Evolutionary conservation across 768 basidiomycete species (phyloP), one percentile per base, ranked within the genome.

Genomic region (Amanita molliuscula): DNA sequence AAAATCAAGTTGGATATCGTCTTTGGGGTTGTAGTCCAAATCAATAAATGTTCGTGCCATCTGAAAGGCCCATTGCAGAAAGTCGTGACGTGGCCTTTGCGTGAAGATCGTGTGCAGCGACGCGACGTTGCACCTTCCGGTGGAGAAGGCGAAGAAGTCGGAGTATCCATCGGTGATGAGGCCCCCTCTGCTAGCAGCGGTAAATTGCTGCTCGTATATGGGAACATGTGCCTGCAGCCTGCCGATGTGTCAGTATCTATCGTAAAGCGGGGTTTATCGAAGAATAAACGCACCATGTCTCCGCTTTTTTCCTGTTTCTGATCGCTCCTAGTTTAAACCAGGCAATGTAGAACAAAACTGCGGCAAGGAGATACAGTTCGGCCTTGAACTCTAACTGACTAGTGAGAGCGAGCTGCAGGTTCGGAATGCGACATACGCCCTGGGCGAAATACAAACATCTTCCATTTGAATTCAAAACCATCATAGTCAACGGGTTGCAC

Each of bases 111-210:
- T 81, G 71, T 95, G 92, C 47, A 93, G 72, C 26, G 84, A 86
- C 23, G 77, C 68, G 49, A 92, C 61, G 55, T 79, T 81, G 52
- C 86, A 84, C 53, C 93, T 72, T 48, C 93, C 93, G 2, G 91
- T 92, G 36, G 89, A 89, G 67, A 87, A 96, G 61, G 75, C 74
- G 70, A 90, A 88, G 61, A 81, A 86, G 67, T 91, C 88, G 3
- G 81, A 74, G 57, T 82, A 72, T 16, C 88, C 89, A 58, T 92
- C 90, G 35, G 71, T 50, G 29, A 74, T 73, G 44, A 85, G 65
- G 8, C 77, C 78, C 4, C 67, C 67, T 31, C 69, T 71, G 7
- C 74, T 69, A 20, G 89, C 84, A 41, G 69, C 74, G 9, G 88
- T 81, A 69, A 96, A 96, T 64, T 95, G 90, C 31, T 75, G 65